Evolutionary conservation across 2,329 filamentous ascomycete species (phyloP).

Genomic region (Akanthomyces dipterigenus): DNA sequence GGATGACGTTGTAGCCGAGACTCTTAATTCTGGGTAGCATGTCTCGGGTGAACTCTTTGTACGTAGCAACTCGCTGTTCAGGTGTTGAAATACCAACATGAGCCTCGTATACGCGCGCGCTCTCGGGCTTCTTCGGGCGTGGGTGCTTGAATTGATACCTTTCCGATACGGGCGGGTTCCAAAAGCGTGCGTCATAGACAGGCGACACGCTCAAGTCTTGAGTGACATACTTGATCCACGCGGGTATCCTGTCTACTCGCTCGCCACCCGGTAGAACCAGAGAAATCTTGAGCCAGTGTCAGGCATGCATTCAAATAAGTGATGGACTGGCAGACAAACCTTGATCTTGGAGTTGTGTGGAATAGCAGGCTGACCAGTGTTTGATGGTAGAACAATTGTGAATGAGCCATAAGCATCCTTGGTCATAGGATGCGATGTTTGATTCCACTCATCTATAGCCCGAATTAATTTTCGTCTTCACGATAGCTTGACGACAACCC

Average conservation of each 20-base stretch:
- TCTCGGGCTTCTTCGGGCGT: slow-evolving; percentile 74
- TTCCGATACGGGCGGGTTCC: slow-evolving; percentile 78
- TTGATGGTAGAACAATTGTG: slow-evolving; percentile 69
- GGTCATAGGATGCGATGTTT: slow-evolving; percentile 77
- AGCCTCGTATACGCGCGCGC: slow-evolving; percentile 94
- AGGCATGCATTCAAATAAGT: background rate
- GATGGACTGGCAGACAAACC: slow-evolving; percentile 41
- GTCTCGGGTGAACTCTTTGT: slow-evolving; percentile 93
- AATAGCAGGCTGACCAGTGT: slow-evolving; percentile 69
- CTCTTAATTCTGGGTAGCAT: slow-evolving; percentile 86
- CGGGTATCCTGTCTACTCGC: slow-evolving; percentile 79
- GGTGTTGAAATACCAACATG: slow-evolving; percentile 96
- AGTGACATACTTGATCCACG: slow-evolving; percentile 96
- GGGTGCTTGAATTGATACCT: slow-evolving; percentile 79
- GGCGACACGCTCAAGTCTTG: slow-evolving; percentile 87
- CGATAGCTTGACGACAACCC: slow-evolving; percentile 25
- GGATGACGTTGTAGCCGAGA: slow-evolving; percentile 94
- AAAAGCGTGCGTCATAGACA: slow-evolving; percentile 91
- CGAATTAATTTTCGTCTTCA: background rate
- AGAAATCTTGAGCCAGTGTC: slow-evolving; percentile 57
- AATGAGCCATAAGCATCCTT: slow-evolving; percentile 82
- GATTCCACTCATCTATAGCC: slow-evolving; percentile 71
- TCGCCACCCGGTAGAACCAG: slow-evolving; percentile 74
- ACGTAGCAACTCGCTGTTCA: slow-evolving; percentile 81
- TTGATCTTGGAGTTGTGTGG: slow-evolving; percentile 94